These are phyloP conservation scores for Trichoderma parareesei DNA, from an alignment of 495 filamentous ascomycete genomes.

Conservation along the genomic window DNA sequence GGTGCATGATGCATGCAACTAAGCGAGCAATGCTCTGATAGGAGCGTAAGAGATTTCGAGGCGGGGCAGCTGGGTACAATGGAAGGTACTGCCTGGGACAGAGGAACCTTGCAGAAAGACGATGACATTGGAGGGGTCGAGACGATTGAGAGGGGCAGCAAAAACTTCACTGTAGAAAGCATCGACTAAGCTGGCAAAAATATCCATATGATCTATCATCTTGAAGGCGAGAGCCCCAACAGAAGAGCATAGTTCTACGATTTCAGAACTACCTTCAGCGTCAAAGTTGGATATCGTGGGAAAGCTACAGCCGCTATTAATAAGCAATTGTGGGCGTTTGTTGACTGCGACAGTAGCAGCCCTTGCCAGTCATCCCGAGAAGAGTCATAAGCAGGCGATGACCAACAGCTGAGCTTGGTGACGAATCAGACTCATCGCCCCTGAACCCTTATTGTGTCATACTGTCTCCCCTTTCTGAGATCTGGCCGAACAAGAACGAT, in stretches of 20 bases:
- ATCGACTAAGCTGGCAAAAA: too few species aligned
- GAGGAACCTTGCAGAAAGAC: not conserved
- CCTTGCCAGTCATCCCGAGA: not conserved
- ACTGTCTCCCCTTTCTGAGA: not conserved
- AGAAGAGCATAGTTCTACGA: too few species aligned
- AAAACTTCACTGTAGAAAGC: too few species aligned
- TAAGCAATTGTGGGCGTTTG: not conserved
- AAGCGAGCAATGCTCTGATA: not conserved
- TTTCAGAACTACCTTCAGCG: too few species aligned
- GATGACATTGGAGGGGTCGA: not conserved
- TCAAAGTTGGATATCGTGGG: too few species aligned
- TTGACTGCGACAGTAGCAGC: not conserved
- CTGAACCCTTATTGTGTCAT: not conserved
- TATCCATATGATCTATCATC: too few species aligned
- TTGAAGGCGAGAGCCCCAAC: too few species aligned
- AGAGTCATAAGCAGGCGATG: constrained; percentile 5
- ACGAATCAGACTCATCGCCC: not conserved
- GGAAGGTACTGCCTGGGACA: not conserved
- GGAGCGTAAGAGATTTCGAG: not conserved
- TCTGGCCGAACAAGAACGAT: not conserved
- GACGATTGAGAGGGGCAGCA: not conserved
- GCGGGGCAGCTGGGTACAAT: not conserved
- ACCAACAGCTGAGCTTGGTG: not conserved
- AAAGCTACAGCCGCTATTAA: not conserved
- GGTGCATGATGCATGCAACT: not conserved